Evolutionary conservation across 257 asterid species (phyloP).

Genomic region (Capsicum pubescens): DNA sequence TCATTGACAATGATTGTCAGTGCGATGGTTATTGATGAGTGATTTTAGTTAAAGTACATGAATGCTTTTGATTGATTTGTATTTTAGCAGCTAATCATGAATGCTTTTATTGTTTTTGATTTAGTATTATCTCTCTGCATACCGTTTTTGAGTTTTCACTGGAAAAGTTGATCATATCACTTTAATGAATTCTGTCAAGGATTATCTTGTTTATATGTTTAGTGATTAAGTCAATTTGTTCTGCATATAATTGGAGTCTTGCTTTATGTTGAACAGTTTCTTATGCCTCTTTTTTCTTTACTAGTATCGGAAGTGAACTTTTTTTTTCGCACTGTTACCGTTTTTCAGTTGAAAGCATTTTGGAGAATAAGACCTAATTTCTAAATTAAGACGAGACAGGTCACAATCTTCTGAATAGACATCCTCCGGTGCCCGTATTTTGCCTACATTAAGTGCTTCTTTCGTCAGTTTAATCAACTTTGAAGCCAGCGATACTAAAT

Average conservation of each 20-base stretch:
- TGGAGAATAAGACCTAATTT: neutral
- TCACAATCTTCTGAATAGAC: neutral
- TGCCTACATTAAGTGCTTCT: neutral
- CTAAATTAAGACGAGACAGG: neutral
- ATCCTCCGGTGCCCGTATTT: neutral
- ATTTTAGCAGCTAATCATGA: neutral
- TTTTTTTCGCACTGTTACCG: neutral
- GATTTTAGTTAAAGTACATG: neutral
- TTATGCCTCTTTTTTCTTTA: slow-evolving; percentile 22
- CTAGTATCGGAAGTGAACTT: neutral
- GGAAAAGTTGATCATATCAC: slow-evolving; percentile 10
- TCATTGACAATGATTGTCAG: neutral
- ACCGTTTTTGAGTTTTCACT: neutral
- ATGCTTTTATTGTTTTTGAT: neutral
- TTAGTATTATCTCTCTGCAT: neutral
- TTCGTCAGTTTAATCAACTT: neutral
- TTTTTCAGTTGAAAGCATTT: neutral
- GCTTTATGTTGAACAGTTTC: neutral
- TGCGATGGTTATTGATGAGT: neutral
- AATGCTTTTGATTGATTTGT: neutral
- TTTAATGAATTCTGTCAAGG: neutral
- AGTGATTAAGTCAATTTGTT: neutral
- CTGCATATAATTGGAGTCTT: slow-evolving; percentile 16
- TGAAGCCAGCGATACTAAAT: neutral
- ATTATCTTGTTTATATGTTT: neutral